phyloP scores from a whole-genome alignment of 2,329 filamentous ascomycete genomes.

The Cladosporium sp. region DNA sequence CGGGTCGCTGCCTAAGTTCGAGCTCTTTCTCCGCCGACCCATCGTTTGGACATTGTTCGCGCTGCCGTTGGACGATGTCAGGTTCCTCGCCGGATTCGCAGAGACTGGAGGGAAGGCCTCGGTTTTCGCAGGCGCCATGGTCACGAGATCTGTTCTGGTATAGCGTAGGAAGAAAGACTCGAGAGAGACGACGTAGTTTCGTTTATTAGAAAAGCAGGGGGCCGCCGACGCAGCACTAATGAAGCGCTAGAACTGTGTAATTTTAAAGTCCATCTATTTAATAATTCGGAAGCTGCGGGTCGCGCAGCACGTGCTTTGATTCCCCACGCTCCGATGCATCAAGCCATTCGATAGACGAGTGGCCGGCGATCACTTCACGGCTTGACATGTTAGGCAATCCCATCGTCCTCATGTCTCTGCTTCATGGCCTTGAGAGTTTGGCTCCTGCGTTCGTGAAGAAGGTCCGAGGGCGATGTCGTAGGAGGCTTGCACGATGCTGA shows the following conservation, averaged over 20 bases:
- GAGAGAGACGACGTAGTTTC: no score
- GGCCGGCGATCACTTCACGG: neutral
- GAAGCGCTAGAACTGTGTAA: neutral
- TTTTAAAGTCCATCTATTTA: neutral
- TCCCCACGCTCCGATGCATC: no score
- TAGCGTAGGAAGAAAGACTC: no score
- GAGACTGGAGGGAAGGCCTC: constrained; percentile 6
- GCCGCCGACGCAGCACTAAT: neutral
- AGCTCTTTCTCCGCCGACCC: constrained; percentile 19
- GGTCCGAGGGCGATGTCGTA: neutral
- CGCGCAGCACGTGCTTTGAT: no score
- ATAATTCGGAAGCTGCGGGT: neutral
- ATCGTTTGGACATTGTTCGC: neutral
- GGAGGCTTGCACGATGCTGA: neutral
- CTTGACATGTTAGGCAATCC: neutral
- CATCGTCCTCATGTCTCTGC: neutral
- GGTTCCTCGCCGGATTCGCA: neutral
- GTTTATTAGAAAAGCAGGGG: neutral
- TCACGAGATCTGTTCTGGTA: neutral
- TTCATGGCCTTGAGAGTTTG: neutral
- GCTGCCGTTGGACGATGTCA: constrained; percentile 5
- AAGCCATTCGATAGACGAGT: no score
- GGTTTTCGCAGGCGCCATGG: constrained; percentile 5
- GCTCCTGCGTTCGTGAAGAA: neutral
- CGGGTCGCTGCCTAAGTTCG: constrained; percentile 48